These are phyloP conservation scores for Blepharisma japonicum DNA, from an alignment of 73 alveolate genomes.

Conservation along the genomic window DNA sequence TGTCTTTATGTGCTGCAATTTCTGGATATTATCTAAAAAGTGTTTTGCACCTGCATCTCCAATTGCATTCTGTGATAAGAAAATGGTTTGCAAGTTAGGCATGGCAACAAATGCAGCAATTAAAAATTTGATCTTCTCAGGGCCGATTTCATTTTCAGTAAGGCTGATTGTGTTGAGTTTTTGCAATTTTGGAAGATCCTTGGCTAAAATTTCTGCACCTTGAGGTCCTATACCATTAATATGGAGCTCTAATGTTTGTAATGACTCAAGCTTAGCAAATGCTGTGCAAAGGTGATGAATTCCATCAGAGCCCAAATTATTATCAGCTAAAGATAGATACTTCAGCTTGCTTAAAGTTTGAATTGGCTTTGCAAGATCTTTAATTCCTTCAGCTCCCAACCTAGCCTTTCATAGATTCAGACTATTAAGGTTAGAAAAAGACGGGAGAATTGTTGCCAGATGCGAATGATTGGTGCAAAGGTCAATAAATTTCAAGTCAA, in stretches of 20 bases:
- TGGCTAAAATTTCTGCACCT: neutral
- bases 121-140: neutral
- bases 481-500: too few species aligned
- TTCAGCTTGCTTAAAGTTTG: neutral
- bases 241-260: neutral
- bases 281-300: neutral
- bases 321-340: neutral
- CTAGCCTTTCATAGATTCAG: neutral
- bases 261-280: neutral
- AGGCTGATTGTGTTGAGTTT: neutral
- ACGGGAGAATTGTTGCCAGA: conserved; percentile 5
- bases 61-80: too few species aligned
- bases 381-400: conserved; percentile 5
- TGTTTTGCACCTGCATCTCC: too few species aligned
- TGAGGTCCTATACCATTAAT: neutral
- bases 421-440: neutral
- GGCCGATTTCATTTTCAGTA: neutral
- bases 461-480: too few species aligned
- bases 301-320: neutral
- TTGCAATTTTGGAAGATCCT: neutral
- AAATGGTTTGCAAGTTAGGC: too few species aligned
- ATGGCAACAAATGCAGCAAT: neutral
- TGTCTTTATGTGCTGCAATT: too few species aligned
- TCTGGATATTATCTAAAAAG: too few species aligned
- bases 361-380: neutral